Conservation (phyloP, 163 green algal species). For the Scenedesmus sp. region DNA sequence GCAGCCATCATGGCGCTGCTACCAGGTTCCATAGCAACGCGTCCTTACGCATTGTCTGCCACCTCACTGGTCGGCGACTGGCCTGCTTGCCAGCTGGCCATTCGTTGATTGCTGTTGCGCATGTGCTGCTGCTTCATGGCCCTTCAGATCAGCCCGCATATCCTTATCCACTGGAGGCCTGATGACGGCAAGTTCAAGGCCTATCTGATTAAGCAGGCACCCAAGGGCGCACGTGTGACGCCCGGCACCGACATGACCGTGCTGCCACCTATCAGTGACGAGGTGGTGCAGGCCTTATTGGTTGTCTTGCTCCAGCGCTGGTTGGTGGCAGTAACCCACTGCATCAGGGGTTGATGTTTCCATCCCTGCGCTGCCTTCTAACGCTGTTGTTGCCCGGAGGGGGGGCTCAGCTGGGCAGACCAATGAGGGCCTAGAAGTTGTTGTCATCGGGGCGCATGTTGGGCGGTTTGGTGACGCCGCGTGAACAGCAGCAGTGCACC, state of each 20-base stretch:
- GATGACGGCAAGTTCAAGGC: constrained; percentile 36
- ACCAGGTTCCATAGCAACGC: too few relatives aligned
- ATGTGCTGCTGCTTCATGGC: background rate
- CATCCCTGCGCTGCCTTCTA: background rate
- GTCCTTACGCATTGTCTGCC: too few relatives aligned
- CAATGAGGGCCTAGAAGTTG: too few relatives aligned
- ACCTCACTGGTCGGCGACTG: too few relatives aligned
- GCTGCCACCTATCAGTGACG: background rate
- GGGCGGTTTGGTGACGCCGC: background rate
- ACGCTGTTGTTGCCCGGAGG: too few relatives aligned
- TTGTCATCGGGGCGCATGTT: too few relatives aligned
- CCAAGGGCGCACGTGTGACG: background rate
- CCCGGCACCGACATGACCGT: background rate
- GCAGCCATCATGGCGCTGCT: too few relatives aligned
- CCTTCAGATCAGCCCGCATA: constrained; percentile 44
- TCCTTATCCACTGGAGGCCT: constrained; percentile 54
- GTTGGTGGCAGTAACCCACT: background rate
- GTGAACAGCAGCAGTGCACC: too few relatives aligned
- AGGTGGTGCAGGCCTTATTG: background rate
- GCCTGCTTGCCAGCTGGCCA: too few relatives aligned
- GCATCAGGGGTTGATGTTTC: too few relatives aligned
- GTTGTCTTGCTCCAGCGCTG: background rate
- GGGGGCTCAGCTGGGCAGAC: too few relatives aligned
- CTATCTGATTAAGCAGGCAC: constrained; percentile 4
- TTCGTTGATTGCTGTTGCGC: background rate